phyloP scores from a whole-genome alignment of 192 early-diverging fungal species.

The Umbelopsis vinacea region DNA sequence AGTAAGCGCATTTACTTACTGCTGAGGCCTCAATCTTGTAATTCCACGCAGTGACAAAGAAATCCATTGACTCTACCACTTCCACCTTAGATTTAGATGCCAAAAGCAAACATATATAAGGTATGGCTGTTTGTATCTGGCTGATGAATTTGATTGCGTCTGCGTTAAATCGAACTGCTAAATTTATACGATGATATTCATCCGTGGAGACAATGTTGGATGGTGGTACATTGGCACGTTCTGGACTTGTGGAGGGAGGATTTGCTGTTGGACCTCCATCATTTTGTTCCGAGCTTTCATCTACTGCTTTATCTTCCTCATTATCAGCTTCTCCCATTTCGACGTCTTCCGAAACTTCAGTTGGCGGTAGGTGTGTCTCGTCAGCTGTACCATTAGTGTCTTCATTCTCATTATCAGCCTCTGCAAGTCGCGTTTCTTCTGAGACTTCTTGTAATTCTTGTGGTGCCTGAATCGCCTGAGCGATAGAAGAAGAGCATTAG shows the following conservation, averaged over 20 bases:
- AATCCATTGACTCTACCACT: conserved; percentile 95
- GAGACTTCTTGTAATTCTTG: conserved; percentile 31
- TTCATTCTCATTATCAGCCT: not conserved
- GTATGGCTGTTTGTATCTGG: conserved; percentile 77
- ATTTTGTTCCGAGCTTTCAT: conserved; percentile 34
- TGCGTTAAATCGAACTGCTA: conserved; percentile 77
- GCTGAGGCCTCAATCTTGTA: conserved; percentile 84
- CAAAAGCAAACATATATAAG: conserved; percentile 82
- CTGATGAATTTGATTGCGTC: conserved; percentile 89
- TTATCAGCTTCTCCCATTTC: conserved; percentile 35
- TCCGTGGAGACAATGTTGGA: conserved; percentile 49
- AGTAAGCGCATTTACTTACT: conserved; percentile 46
- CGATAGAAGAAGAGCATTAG: not conserved
- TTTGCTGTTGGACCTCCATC: not conserved
- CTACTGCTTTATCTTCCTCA: conserved; percentile 16
- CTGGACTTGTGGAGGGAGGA: not conserved
- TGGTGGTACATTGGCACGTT: conserved; percentile 33
- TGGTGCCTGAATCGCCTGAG: conserved; percentile 40
- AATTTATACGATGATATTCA: conserved; percentile 53
- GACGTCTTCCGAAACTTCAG: conserved; percentile 21
- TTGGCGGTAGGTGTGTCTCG: not conserved
- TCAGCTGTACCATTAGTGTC: not conserved
- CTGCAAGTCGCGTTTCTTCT: not conserved
- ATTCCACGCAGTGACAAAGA: conserved; percentile 84
- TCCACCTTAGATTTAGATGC: conserved; percentile 90